These are phyloP conservation scores for Haberlea rhodopensis DNA, from an alignment of 257 asterid genomes.

Conservation along the genomic window DNA sequence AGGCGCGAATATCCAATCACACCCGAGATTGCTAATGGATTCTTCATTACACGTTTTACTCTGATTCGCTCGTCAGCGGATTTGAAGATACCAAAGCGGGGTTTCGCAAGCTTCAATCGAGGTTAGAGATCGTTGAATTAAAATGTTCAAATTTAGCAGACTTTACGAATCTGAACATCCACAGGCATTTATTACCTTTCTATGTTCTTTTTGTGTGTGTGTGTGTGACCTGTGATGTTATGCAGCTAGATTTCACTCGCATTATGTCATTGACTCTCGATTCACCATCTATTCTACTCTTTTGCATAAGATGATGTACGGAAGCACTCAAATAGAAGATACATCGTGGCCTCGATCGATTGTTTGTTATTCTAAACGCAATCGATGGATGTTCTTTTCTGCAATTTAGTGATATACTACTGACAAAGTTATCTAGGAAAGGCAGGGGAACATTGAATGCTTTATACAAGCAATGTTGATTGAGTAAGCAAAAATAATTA, in stretches of 20 bases:
- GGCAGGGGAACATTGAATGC: background rate
- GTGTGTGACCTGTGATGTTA: constrained; percentile 19
- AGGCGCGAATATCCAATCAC: constrained; percentile 19
- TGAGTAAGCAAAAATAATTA: background rate
- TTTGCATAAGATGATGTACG: constrained; percentile 19
- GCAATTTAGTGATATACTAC: constrained; percentile 3
- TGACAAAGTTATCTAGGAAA: background rate
- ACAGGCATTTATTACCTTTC: constrained; percentile 3
- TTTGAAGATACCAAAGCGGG: constrained; percentile 3
- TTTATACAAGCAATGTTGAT: constrained; percentile 5
- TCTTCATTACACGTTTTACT: background rate
- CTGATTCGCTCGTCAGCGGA: constrained; percentile 4
- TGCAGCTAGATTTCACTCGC: constrained; percentile 22
- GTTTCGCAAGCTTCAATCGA: constrained; percentile 31
- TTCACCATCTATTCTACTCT: constrained; percentile 20
- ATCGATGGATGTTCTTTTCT: constrained; percentile 12
- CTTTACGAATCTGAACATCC: constrained; percentile 26
- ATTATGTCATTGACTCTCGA: constrained; percentile 10
- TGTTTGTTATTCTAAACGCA: constrained; percentile 8
- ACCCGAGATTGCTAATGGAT: constrained; percentile 13
- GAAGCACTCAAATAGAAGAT: constrained; percentile 14
- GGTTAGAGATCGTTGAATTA: constrained; percentile 26
- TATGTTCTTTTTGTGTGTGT: background rate
- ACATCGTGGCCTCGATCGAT: constrained; percentile 2
- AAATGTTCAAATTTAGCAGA: background rate